Conservation (phyloP, 305 asterid genomes). For the Solanum aculeatissimum region DNA sequence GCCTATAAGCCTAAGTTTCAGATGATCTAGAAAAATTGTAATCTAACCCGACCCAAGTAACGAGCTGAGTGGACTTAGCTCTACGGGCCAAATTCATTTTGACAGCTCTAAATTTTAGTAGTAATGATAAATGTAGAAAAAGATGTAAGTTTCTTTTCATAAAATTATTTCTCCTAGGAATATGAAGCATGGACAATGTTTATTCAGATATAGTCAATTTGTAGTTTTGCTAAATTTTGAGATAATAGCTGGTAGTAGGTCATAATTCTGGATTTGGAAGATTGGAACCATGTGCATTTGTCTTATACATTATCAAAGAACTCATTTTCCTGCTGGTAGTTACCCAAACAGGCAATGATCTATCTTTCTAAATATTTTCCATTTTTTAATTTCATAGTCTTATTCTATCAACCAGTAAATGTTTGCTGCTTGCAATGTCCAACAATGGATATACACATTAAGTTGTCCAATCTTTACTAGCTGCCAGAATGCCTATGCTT, state of each 20-base stretch:
- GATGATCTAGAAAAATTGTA: background rate
- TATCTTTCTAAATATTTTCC: background rate
- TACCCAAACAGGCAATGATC: background rate
- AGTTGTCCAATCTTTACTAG: background rate
- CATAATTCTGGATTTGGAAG: slow-evolving; percentile 2
- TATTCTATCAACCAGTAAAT: background rate
- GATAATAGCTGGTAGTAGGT: slow-evolving; percentile 1
- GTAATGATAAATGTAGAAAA: background rate
- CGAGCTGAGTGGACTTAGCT: background rate
- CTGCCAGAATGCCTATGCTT: background rate
- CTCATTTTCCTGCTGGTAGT: background rate
- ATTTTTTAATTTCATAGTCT: background rate
- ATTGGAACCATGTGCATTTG: slow-evolving; percentile 22
- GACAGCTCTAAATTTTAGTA: background rate
- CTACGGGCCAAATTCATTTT: background rate
- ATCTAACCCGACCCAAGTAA: background rate
- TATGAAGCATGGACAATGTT: background rate
- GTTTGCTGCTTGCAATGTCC: background rate
- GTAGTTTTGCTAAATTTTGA: background rate
- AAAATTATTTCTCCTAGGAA: background rate
- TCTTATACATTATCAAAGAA: background rate
- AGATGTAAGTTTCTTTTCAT: background rate
- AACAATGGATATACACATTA: background rate
- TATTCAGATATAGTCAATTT: background rate
- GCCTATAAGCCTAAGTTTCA: background rate